phyloP scores from a whole-genome alignment of 2,329 filamentous ascomycete genomes.

The Cladosporium sp. region DNA sequence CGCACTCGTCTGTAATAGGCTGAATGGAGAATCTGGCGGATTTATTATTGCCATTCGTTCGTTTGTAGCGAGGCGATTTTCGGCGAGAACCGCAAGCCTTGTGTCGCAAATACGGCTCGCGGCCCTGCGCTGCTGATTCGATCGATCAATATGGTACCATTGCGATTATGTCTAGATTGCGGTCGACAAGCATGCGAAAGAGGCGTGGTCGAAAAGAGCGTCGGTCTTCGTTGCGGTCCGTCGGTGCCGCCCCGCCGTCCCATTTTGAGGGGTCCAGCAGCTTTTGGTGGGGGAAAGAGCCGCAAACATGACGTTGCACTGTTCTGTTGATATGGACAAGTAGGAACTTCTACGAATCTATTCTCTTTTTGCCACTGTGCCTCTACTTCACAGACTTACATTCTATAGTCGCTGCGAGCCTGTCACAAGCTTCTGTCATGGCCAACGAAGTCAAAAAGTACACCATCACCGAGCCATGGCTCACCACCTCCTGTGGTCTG shows the following conservation, averaged over 20 bases:
- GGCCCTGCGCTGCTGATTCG: background rate
- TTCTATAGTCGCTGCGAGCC: no score
- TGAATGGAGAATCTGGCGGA: no score
- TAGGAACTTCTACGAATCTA: no score
- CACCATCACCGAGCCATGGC: conserved; percentile 40
- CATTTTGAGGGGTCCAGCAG: background rate
- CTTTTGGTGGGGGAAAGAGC: background rate
- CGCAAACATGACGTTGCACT: conserved; percentile 7
- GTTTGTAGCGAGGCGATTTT: no score
- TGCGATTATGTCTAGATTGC: background rate
- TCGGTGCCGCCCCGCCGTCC: background rate
- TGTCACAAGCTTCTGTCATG: conserved; percentile 17
- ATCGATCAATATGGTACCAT: background rate
- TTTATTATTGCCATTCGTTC: no score
- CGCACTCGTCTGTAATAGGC: no score
- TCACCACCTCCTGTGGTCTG: conserved; percentile 59
- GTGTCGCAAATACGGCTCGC: background rate
- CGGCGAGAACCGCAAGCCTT: no score
- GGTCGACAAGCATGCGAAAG: no score
- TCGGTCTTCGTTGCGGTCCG: background rate
- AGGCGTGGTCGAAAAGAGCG: no score
- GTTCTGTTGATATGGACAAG: background rate
- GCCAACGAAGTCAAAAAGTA: conserved; percentile 27
- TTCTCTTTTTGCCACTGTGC: no score
- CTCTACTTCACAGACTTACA: no score